Percentiles rank a stretch among this genome's conserved stretches.
These are phyloP conservation scores for Pleomassaria siparia DNA, from an alignment of 2,329 filamentous ascomycete species.

Conservation along the genomic window DNA sequence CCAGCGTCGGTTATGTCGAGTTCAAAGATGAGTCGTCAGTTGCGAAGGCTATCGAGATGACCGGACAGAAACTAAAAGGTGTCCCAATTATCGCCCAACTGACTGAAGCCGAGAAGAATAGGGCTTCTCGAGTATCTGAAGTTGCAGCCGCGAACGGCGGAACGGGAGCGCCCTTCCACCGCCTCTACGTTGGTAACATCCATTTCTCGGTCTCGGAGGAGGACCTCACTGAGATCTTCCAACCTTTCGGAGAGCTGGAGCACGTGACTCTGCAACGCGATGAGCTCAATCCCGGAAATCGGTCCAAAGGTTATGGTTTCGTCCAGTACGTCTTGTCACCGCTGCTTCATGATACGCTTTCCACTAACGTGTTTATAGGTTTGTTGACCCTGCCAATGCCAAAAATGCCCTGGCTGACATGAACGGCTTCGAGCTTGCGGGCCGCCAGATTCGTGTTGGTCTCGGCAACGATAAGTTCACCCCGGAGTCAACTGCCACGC, in stretches of 20 bases:
- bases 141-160: conserved; percentile 61
- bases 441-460: conserved; percentile 95
- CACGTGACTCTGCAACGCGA: conserved; percentile 98
- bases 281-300: conserved; percentile 66
- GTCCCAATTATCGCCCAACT: conserved; percentile 98
- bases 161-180: conserved; percentile 91
- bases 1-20: conserved; percentile 97
- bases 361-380: conserved; percentile 60
- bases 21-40: conserved; percentile 97
- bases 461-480: conserved; percentile 99
- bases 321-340: conserved; percentile 74
- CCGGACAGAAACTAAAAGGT: conserved; percentile 96
- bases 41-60: conserved; percentile 90
- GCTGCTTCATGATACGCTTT: neutral
- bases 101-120: conserved; percentile 99
- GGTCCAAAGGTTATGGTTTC: conserved; percentile 85
- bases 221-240: conserved; percentile 94
- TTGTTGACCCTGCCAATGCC: conserved; percentile 85
- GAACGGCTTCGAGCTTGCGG: conserved; percentile 98
- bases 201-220: conserved; percentile 98
- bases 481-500: conserved; percentile 89
- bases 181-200: conserved; percentile 98
- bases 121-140: conserved; percentile 84
- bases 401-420: conserved; percentile 96
- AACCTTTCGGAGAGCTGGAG: conserved; percentile 95